Evolutionary conservation across 306 rosid species (phyloP), one percentile per base, ranked within the genome.

Genomic region (Parietaria judaica): DNA sequence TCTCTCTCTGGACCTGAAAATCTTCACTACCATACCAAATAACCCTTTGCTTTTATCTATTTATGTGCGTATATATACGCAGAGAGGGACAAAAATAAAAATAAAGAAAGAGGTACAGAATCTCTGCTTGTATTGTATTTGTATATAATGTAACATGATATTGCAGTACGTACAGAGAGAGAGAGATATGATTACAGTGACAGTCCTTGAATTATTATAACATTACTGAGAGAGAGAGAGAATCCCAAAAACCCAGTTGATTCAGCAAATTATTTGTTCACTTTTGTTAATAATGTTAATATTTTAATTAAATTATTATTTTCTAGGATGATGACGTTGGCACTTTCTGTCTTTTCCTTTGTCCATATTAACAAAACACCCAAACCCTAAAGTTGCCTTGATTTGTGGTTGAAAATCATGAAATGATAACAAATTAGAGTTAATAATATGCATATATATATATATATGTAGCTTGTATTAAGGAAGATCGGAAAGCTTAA

Each of bases 281-380:
- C 48, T 38, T 54, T 37, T 7, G 60, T 13, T 23, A 23, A 23
- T 23, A n/a, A n/a, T n/a, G n/a, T 8, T 34, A 4, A 59, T 36
- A 57, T 34, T 64, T 58, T 62, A 37, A 45, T 64, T 58, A 62
- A 37, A 47, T 34, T 65, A 48, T 43, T 67, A 3, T 43, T 59
- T 41, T 15, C 12, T 4, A 65, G 51, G 39, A 46, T 73, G 39
- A 46, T 73, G 70, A 72, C 55, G 49, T 59, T 73, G 69, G 64
- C 74, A 75, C 83, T 82, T 84, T 82, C 69, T 76, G 79, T 69
- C 81, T 59, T 76, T 72, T 64, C 64, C 63, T 80, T 64, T 70
- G 72, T 56, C 67, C 54, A 23, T 23, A 1, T 60, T 72, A 64
- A 79, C 76, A 79, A 74, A 85, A 85, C 83, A 85, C 84, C 94